Conservation (phyloP, 2,329 filamentous ascomycete species). For the Fusarium sp. region DNA sequence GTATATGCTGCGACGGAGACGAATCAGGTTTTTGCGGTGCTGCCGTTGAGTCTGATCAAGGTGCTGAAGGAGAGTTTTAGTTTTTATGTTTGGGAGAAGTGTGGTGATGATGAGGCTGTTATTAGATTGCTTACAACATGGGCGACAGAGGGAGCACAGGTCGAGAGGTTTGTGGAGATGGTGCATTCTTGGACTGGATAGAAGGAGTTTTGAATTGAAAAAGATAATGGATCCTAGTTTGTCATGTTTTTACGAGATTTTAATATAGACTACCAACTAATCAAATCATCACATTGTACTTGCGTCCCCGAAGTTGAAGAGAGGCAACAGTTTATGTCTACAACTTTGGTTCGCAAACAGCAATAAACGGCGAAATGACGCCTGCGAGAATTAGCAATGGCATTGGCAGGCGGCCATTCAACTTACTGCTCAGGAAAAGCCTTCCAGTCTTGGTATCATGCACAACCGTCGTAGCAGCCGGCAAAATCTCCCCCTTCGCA, state of each 20-base stretch:
- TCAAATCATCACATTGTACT: not conserved
- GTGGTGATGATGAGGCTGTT: conserved; percentile 50
- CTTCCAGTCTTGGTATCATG: conserved; percentile 37
- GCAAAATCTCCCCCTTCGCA: conserved; percentile 23
- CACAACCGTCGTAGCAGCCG: conserved; percentile 35
- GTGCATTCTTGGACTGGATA: conserved; percentile 25
- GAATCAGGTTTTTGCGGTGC: conserved; percentile 60
- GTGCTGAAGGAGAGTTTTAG: conserved; percentile 53
- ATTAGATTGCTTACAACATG: conserved; percentile 60
- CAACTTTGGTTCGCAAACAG: conserved; percentile 34
- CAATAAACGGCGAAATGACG: conserved; percentile 37
- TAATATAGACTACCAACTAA: not conserved
- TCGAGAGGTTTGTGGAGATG: conserved; percentile 49
- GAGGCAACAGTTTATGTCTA: not conserved
- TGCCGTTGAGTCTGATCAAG: conserved; percentile 51
- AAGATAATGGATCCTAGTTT: not conserved
- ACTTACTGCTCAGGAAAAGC: conserved; percentile 39
- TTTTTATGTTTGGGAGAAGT: conserved; percentile 60
- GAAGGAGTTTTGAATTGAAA: too few species aligned
- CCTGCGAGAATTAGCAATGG: not conserved
- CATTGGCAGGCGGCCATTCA: accelerated
- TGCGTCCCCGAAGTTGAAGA: not conserved
- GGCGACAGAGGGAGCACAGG: conserved; percentile 56
- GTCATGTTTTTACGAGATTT: not conserved
- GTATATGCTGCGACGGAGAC: conserved; percentile 58